phyloP scores from a whole-genome alignment of 2,329 filamentous ascomycete genomes.

The Ophiostoma fasciatum region DNA sequence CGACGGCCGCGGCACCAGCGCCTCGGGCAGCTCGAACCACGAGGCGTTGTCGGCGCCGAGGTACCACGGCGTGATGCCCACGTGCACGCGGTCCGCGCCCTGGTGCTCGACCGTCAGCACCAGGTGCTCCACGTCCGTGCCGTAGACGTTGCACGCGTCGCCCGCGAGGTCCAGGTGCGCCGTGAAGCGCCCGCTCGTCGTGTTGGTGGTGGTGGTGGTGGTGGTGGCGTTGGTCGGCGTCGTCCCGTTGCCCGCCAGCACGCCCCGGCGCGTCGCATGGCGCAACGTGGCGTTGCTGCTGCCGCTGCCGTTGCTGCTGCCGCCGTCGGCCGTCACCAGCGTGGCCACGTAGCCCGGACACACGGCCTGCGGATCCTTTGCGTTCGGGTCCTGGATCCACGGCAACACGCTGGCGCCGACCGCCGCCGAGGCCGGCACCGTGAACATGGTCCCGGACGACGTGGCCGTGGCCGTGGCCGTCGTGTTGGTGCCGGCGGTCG shows the following conservation, averaged over 20 bases:
- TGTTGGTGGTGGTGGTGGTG: conserved; percentile 24
- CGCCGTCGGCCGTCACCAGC: conserved; percentile 29
- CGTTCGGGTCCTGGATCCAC: conserved; percentile 49
- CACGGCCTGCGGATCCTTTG: conserved; percentile 44
- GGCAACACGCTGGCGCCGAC: conserved; percentile 35
- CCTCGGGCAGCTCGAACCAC: conserved; percentile 52
- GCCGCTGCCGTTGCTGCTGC: neutral
- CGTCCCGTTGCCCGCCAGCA: neutral
- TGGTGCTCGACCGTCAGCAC: conserved; percentile 44
- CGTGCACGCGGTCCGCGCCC: conserved; percentile 42
- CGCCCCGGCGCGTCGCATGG: no score
- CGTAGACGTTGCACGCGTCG: conserved; percentile 60
- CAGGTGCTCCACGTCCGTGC: conserved; percentile 55
- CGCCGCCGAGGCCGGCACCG: conserved; percentile 30
- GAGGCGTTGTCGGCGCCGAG: conserved; percentile 46
- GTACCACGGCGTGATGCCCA: conserved; percentile 53
- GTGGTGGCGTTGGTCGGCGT: neutral
- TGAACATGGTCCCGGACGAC: conserved; percentile 20
- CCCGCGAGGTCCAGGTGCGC: conserved; percentile 59
- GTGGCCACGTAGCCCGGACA: conserved; percentile 57
- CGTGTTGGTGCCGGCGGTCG: no score
- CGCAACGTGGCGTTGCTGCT: neutral
- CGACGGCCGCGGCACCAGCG: conserved; percentile 42
- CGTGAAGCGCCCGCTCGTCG: no score
- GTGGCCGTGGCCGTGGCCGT: neutral